Evolutionary conservation across 2,329 filamentous ascomycete species (phyloP).

Genomic region (Phaeosphaeriaceae sp.): DNA sequence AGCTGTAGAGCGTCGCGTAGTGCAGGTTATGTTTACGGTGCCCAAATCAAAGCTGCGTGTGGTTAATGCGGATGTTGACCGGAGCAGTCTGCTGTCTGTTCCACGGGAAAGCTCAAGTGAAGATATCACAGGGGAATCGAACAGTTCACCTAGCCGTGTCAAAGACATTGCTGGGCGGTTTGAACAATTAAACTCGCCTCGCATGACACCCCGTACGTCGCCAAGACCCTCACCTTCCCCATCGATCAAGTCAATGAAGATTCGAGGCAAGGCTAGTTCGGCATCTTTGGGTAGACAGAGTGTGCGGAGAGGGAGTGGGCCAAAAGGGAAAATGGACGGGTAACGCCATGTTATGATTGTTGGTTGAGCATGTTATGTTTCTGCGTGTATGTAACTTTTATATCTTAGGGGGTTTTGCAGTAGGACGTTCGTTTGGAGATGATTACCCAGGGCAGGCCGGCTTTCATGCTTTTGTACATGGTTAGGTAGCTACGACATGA

Average conservation of each 20-base stretch:
- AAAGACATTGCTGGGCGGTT: slow-evolving; percentile 40
- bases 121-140: slow-evolving; percentile 4
- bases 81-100: slow-evolving; percentile 34
- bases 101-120: slow-evolving; percentile 23
- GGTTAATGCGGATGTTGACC: slow-evolving; percentile 67
- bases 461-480: too few relatives aligned
- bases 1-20: slow-evolving; percentile 54
- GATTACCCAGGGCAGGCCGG: too few relatives aligned
- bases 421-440: too few relatives aligned
- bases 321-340: slow-evolving; percentile 9
- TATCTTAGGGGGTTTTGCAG: too few relatives aligned
- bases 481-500: too few relatives aligned
- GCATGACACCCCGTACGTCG: slow-evolving; percentile 12
- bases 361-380: background rate
- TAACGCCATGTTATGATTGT: background rate
- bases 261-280: slow-evolving; percentile 26
- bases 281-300: slow-evolving; percentile 16
- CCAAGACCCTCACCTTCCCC: slow-evolving; percentile 26
- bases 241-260: slow-evolving; percentile 34
- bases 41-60: slow-evolving; percentile 84
- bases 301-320: background rate
- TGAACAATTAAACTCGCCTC: slow-evolving; percentile 29
- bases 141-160: slow-evolving; percentile 28
- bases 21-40: slow-evolving; percentile 85
- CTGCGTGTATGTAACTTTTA: slow-evolving; percentile 3